phyloP scores from a whole-genome alignment of 2,329 filamentous ascomycete genomes.

The Akanthomyces uredinophilus region DNA sequence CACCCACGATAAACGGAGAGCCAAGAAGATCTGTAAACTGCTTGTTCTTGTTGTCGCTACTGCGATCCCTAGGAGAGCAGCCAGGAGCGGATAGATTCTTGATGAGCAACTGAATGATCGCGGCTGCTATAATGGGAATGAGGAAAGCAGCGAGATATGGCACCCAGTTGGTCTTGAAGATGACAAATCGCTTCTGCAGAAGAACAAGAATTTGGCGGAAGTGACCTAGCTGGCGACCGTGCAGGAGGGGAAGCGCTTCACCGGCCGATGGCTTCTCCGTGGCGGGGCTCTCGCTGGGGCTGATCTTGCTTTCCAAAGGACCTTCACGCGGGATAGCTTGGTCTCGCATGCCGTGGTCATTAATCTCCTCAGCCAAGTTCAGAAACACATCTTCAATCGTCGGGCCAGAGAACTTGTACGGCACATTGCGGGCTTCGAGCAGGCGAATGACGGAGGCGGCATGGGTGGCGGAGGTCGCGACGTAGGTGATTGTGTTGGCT shows the following conservation, averaged over 20 bases:
- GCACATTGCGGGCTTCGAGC: conserved; percentile 59
- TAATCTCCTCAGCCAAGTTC: conserved; percentile 51
- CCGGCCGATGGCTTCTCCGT: neutral
- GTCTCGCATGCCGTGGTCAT: conserved; percentile 14
- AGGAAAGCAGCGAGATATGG: conserved; percentile 68
- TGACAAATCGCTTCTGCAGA: conserved; percentile 59
- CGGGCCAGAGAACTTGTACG: conserved; percentile 62
- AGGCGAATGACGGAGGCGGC: conserved; percentile 64
- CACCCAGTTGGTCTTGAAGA: conserved; percentile 52
- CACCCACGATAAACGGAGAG: conserved; percentile 20
- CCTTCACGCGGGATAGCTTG: neutral
- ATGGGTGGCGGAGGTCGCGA: conserved; percentile 59
- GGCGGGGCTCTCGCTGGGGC: neutral
- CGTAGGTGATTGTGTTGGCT: conserved; percentile 66
- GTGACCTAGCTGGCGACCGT: conserved; percentile 55
- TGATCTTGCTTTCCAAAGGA: neutral
- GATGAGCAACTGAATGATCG: conserved; percentile 68
- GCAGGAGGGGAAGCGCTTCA: conserved; percentile 35
- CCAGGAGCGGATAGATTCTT: conserved; percentile 44
- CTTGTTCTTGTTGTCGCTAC: conserved; percentile 14
- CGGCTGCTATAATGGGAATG: conserved; percentile 69
- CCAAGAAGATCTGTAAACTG: conserved; percentile 20
- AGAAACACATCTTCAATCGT: conserved; percentile 71
- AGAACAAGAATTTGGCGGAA: conserved; percentile 56
- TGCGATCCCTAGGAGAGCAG: conserved; percentile 34